A percentile compares a stretch with the other conserved stretches of the same genome.
These are phyloP conservation scores for Pythium volutum DNA, from an alignment of 352 stramenopile species.

Conservation along the genomic window DNA sequence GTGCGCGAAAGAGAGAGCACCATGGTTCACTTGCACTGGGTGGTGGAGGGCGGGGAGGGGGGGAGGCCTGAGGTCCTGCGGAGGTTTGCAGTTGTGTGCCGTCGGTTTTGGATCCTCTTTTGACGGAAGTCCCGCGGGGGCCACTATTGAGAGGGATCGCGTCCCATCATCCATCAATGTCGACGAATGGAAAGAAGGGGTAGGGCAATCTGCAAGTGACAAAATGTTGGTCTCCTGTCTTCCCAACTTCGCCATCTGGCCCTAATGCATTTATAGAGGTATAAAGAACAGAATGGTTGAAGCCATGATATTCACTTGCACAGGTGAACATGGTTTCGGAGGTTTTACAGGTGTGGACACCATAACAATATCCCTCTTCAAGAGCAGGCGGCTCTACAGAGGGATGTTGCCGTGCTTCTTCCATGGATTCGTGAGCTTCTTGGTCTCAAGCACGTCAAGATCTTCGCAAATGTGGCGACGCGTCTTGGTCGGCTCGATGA, in stretches of 20 bases:
- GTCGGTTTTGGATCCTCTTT: background rate
- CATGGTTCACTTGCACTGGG: constrained; percentile 15
- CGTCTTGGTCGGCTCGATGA: constrained; percentile 95
- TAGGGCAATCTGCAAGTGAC: constrained; percentile 24
- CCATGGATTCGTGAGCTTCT: constrained; percentile 91
- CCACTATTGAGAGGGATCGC: constrained; percentile 8
- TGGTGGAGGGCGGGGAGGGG: no score
- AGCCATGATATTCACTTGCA: constrained; percentile 4
- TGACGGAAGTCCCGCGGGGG: background rate
- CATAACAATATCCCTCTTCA: background rate
- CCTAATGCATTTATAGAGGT: constrained; percentile 6
- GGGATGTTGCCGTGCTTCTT: constrained; percentile 99
- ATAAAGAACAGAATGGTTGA: constrained; percentile 7
- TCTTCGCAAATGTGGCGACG: constrained; percentile 95
- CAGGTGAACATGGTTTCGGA: constrained; percentile 7
- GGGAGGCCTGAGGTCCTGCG: background rate
- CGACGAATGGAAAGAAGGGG: constrained; percentile 19
- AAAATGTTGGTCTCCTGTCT: background rate
- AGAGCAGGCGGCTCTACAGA: constrained; percentile 60
- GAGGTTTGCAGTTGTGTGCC: constrained; percentile 6
- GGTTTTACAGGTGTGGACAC: background rate
- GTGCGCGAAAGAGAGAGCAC: constrained; percentile 46
- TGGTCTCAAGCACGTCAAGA: constrained; percentile 92
- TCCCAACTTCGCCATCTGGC: background rate
- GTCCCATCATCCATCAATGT: constrained; percentile 13